phyloP scores from a whole-genome alignment of 345 rosid species.

The Euphorbia lathyris region DNA sequence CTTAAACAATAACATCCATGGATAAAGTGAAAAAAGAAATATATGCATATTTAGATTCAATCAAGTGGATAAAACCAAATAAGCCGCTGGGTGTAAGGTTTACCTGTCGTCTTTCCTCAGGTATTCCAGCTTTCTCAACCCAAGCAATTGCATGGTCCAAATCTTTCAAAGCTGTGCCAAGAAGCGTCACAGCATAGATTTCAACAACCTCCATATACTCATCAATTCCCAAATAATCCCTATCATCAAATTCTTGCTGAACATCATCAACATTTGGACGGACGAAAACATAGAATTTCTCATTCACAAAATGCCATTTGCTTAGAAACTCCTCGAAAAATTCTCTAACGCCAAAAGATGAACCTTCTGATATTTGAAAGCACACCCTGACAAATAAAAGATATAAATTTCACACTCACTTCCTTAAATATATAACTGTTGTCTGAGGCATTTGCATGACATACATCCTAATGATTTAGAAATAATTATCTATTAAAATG shows the following conservation, averaged over 20 bases:
- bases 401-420: slow-evolving; percentile 9
- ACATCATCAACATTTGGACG: slow-evolving; percentile 27
- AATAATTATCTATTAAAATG: not conserved
- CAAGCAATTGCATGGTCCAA: slow-evolving; percentile 63
- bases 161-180: slow-evolving; percentile 50
- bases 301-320: slow-evolving; percentile 60
- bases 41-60: not conserved
- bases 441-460: not conserved
- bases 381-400: slow-evolving; percentile 47
- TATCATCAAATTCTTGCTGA: slow-evolving; percentile 34
- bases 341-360: slow-evolving; percentile 48
- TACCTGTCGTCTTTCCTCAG: slow-evolving; percentile 80
- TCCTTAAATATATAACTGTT: not conserved
- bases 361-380: slow-evolving; percentile 67
- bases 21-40: not conserved
- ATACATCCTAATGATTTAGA: not conserved
- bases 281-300: slow-evolving; percentile 33
- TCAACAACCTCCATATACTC: slow-evolving; percentile 61
- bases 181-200: slow-evolving; percentile 57
- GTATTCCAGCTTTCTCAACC: slow-evolving; percentile 75
- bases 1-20: not conserved
- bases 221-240: slow-evolving; percentile 39
- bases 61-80: not conserved
- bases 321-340: slow-evolving; percentile 70
- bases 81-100: not conserved